These are phyloP conservation scores for Lathyrus aphaca DNA, from an alignment of 306 rosid genomes.

Conservation along the genomic window DNA sequence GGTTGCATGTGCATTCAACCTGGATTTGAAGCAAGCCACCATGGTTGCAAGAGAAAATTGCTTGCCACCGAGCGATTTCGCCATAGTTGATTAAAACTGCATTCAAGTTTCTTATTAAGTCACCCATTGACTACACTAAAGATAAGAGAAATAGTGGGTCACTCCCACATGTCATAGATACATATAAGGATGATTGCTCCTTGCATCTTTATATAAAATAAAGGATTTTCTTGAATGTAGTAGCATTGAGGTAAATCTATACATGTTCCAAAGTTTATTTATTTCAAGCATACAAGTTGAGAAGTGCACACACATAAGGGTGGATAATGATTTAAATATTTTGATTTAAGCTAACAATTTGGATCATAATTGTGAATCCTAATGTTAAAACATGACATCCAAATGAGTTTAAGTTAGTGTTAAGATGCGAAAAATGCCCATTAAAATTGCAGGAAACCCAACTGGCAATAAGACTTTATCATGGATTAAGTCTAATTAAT, in stretches of 20 bases:
- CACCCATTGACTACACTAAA: no score
- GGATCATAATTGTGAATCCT: neutral
- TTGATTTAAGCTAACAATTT: neutral
- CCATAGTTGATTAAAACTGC: no score
- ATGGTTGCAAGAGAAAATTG: no score
- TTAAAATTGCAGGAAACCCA: no score
- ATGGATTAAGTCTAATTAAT: no score
- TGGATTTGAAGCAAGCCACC: no score
- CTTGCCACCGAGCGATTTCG: no score
- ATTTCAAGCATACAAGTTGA: slow-evolving; percentile 25
- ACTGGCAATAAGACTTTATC: no score
- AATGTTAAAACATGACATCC: neutral
- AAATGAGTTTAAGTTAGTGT: neutral
- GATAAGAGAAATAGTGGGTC: slow-evolving; percentile 78
- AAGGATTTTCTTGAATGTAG: slow-evolving; percentile 16
- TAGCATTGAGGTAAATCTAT: neutral
- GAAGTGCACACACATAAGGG: slow-evolving; percentile 2
- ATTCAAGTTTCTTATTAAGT: no score
- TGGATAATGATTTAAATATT: neutral
- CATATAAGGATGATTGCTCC: slow-evolving; percentile 14
- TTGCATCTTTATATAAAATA: slow-evolving; percentile 17
- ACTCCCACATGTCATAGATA: slow-evolving; percentile 76
- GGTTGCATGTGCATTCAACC: no score
- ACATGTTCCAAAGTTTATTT: slow-evolving; percentile 7
- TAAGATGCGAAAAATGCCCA: no score